These are phyloP conservation scores for Salix caprea DNA, from an alignment of 345 rosid genomes.

Conservation along the genomic window DNA sequence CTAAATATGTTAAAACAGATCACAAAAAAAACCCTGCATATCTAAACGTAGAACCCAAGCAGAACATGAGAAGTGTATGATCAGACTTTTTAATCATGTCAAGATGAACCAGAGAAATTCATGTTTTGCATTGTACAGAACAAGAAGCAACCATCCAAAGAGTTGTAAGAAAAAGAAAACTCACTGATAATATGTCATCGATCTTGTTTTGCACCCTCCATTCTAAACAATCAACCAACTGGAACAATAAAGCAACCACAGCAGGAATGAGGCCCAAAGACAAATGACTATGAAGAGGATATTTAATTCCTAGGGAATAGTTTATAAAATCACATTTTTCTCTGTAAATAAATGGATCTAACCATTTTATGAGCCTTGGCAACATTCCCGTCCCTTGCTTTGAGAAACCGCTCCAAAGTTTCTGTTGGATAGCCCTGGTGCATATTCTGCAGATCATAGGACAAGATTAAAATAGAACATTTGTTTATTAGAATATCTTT, in stretches of 20 bases:
- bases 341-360: constrained; percentile 1
- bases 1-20: neutral
- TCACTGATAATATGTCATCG: constrained; percentile 25
- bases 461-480: neutral
- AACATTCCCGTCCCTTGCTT: constrained; percentile 32
- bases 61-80: neutral
- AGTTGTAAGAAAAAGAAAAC: neutral
- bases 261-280: neutral
- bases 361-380: constrained; percentile 33
- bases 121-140: neutral
- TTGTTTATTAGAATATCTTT: neutral
- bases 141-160: neutral
- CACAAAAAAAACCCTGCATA: neutral
- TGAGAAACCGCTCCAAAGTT: constrained; percentile 29
- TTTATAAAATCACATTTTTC: neutral
- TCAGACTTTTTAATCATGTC: neutral
- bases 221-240: constrained; percentile 29
- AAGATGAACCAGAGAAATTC: neutral
- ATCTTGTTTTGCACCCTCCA: constrained; percentile 31
- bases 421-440: constrained; percentile 29
- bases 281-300: neutral
- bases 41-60: neutral
- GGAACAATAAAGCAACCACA: neutral
- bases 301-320: neutral
- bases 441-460: constrained; percentile 17